Conservation (phyloP, 441 rosid species). For the Populus trichocarpa region DNA sequence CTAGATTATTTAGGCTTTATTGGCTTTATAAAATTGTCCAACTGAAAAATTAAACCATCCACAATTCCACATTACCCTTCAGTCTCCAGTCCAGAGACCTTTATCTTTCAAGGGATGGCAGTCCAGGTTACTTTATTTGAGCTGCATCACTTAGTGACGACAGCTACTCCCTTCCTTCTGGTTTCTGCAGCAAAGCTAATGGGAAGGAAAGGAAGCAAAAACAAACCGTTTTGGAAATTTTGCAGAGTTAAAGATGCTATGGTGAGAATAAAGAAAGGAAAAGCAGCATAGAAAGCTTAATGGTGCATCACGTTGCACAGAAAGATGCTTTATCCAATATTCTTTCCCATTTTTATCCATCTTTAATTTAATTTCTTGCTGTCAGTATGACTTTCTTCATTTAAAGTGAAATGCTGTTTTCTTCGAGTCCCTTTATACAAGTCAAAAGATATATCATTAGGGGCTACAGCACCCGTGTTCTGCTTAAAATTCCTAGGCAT, state of each 20-base stretch:
- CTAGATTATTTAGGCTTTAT: constrained; percentile 28
- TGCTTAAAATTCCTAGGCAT: not conserved
- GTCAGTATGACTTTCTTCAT: constrained; percentile 1
- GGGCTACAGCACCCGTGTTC: not conserved
- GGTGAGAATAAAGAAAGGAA: constrained; percentile 18
- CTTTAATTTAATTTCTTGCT: constrained; percentile 17
- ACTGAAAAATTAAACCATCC: not conserved
- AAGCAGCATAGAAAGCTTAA: constrained; percentile 19
- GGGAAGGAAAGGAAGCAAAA: not conserved
- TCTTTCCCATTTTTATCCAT: constrained; percentile 34
- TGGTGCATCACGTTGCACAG: constrained; percentile 25
- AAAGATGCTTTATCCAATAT: constrained; percentile 40
- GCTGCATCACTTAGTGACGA: not conserved
- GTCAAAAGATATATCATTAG: constrained; percentile 9
- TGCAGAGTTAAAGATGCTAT: constrained; percentile 14
- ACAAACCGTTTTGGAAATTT: constrained; percentile 2
- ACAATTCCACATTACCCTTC: not conserved
- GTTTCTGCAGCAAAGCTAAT: constrained; percentile 18
- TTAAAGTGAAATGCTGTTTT: constrained; percentile 4
- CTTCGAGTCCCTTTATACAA: not conserved
- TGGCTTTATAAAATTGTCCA: constrained; percentile 9
- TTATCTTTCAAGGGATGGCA: not conserved
- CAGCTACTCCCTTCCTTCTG: constrained; percentile 15
- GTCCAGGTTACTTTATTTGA: not conserved
- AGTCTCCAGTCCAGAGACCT: not conserved